Percentiles rank a stretch among this genome's conserved stretches.
Conservation (phyloP, 108 stramenopile genomes). For the Stephanodiscus triporus region DNA sequence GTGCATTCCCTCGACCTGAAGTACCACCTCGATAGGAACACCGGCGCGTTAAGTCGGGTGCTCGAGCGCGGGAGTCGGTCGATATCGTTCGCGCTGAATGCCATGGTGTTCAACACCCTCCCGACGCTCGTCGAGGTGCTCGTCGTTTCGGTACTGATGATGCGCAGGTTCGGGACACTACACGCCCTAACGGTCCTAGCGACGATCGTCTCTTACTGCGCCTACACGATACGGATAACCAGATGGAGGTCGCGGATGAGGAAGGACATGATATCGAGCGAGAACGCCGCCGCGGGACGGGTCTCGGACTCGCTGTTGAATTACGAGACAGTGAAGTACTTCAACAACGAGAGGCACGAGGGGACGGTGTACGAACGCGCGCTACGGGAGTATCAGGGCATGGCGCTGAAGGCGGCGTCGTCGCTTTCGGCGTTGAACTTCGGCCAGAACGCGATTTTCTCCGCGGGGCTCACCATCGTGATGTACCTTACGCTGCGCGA, state of each 20-base stretch:
- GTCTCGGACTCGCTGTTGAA: slow-evolving; percentile 53
- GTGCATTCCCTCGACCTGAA: slow-evolving; percentile 33
- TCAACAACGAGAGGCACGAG: slow-evolving; percentile 50
- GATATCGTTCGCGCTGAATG: slow-evolving; percentile 33
- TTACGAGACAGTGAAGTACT: slow-evolving; percentile 57
- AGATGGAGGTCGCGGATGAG: slow-evolving; percentile 40
- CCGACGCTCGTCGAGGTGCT: slow-evolving; percentile 50
- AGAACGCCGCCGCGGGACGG: slow-evolving; percentile 43
- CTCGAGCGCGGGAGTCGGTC: slow-evolving; percentile 46
- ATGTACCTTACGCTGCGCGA: slow-evolving; percentile 43
- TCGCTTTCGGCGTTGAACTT: slow-evolving; percentile 46
- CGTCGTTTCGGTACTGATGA: slow-evolving; percentile 47
- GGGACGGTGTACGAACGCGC: slow-evolving; percentile 31
- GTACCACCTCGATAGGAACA: slow-evolving; percentile 51
- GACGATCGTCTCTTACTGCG: slow-evolving; percentile 34
- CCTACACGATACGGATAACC: slow-evolving; percentile 40
- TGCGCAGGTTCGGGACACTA: slow-evolving; percentile 41
- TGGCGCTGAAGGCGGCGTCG: slow-evolving; percentile 47
- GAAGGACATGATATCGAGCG: slow-evolving; percentile 40
- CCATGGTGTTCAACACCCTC: slow-evolving; percentile 37
- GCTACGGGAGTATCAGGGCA: slow-evolving; percentile 40
- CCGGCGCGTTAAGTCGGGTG: slow-evolving; percentile 44
- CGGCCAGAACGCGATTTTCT: slow-evolving; percentile 47
- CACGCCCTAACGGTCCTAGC: slow-evolving; percentile 23
- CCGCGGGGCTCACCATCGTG: slow-evolving; percentile 37